Conservation (phyloP, 2,329 filamentous ascomycete genomes). For the Rhynchosporium graminicola region DNA sequence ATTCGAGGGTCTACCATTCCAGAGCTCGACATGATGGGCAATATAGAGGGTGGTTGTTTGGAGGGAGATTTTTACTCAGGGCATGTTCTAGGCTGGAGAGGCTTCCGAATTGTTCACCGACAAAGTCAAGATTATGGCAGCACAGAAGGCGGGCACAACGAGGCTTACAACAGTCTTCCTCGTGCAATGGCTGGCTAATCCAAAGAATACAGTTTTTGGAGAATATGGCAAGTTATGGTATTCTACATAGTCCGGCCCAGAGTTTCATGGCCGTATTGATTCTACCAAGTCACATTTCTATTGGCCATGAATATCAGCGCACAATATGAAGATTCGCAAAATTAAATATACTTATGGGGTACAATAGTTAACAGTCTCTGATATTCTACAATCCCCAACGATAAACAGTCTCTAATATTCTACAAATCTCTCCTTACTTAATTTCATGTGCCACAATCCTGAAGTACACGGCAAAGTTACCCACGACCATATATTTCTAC, state of each 20-base stretch:
- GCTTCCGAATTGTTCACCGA: background rate
- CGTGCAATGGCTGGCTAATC: too few species aligned
- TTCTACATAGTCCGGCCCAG: background rate
- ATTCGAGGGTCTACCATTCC: conserved; percentile 64
- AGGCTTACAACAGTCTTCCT: background rate
- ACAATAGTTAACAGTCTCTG: background rate
- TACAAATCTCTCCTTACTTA: too few species aligned
- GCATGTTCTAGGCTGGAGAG: background rate
- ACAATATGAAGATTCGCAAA: background rate
- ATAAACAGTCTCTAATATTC: background rate
- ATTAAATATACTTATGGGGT: background rate
- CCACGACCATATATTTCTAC: too few species aligned
- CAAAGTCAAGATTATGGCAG: background rate
- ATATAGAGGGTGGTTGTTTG: background rate
- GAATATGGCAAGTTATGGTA: too few species aligned
- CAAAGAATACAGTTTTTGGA: too few species aligned
- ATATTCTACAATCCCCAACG: background rate
- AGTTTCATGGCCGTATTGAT: background rate
- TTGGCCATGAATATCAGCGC: background rate
- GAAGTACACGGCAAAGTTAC: too few species aligned
- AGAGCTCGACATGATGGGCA: conserved; percentile 23
- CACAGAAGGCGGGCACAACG: too few species aligned
- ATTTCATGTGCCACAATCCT: too few species aligned
- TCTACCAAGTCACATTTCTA: too few species aligned
- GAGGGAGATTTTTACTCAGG: background rate